Conservation (phyloP, 805 yeast genomes). For the Metschnikowia picachoensis region DNA sequence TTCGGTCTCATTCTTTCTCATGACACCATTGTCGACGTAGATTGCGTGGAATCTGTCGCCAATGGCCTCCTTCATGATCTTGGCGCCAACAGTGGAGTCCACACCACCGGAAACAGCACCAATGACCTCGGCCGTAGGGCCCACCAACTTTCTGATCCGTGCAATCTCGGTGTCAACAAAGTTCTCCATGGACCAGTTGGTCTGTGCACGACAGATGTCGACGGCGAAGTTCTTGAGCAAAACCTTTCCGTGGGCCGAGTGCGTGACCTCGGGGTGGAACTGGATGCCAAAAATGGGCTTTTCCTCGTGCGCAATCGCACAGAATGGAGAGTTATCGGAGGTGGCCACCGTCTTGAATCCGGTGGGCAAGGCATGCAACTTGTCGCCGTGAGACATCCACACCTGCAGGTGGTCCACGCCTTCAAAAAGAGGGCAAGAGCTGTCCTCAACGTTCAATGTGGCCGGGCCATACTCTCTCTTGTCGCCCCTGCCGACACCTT, state of each 20-base stretch:
- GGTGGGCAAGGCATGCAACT: slow-evolving; percentile 82
- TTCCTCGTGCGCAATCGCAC: slow-evolving; percentile 78
- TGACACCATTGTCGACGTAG: slow-evolving; percentile 95
- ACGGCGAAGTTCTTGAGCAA: slow-evolving; percentile 91
- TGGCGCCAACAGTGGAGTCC: slow-evolving; percentile 98
- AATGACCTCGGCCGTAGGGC: slow-evolving; percentile 97
- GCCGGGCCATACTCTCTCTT: slow-evolving; percentile 99
- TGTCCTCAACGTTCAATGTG: slow-evolving; percentile 69
- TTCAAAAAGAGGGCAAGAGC: slow-evolving; percentile 65
- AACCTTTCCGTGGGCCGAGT: slow-evolving; percentile 85
- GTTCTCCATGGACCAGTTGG: slow-evolving; percentile 98
- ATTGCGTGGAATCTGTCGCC: slow-evolving; percentile 99
- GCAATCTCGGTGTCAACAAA: slow-evolving; percentile 95
- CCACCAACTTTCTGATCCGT: slow-evolving; percentile 86
- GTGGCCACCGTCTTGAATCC: slow-evolving; percentile 89
- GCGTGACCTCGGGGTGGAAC: slow-evolving; percentile 99
- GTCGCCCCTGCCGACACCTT: slow-evolving; percentile 91
- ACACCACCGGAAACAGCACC: slow-evolving; percentile 99
- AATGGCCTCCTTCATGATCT: slow-evolving; percentile 95
- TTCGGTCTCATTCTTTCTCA: slow-evolving; percentile 91
- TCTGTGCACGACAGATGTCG: slow-evolving; percentile 76
- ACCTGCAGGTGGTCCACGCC: slow-evolving; percentile 93
- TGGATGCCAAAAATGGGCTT: slow-evolving; percentile 89
- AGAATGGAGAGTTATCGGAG: slow-evolving; percentile 91
- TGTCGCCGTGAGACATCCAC: slow-evolving; percentile 99